Base-by-base conservation (phyloP, 176 grass and related monocot species). In the Phoenix dactylifera region DNA sequence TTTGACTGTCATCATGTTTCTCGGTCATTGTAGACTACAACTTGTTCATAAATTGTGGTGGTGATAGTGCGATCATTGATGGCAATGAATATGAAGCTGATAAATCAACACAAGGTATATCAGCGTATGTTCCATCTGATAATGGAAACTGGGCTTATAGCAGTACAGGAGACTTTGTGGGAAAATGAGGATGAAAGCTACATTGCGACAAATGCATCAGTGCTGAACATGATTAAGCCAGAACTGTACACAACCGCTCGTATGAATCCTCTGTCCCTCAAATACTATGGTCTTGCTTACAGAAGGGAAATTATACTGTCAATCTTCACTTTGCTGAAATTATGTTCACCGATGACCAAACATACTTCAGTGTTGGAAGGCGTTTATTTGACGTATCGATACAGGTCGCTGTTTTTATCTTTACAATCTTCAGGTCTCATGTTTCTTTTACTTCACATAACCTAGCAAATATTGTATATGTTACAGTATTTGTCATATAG, bases 271-370 rank as follows among this genome's bases (percentile, higher is more conserved):
- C 26, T 55, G 14, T 68, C 52, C 6, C 50, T 55, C 52, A 68
- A 68, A 55, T 68, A 68, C 52, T 68, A 68, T 39, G 65, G 65
- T 19, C 9, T 68, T 68, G 65, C 26, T 55, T 68, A 39, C 50
- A 66, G 24, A 32, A 54, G 18, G 64, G 64, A 54, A 66, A 54
- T 32, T 68, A 44, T n/a, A 48, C 65, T 4, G 65, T 68, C 9
- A 44, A 44, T 44, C 35, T 44, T 44, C 35, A 44, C 35, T 44
- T 44, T 44, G 35, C 35, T 44, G 35, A 44, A 44, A 44, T 44
- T 44, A 44, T 44, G 35, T 44, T 44, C 35, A 44, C 35, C 14
- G 35, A 44, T 44, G 35, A 44, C 35, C 35, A 44, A 44, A 44
- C 35, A 44, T 44, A 44, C 35, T 44, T 14, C 7, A 44, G 35